phyloP scores from a whole-genome alignment of 1,139 yeast species.

The Candida frijolesensis region DNA sequence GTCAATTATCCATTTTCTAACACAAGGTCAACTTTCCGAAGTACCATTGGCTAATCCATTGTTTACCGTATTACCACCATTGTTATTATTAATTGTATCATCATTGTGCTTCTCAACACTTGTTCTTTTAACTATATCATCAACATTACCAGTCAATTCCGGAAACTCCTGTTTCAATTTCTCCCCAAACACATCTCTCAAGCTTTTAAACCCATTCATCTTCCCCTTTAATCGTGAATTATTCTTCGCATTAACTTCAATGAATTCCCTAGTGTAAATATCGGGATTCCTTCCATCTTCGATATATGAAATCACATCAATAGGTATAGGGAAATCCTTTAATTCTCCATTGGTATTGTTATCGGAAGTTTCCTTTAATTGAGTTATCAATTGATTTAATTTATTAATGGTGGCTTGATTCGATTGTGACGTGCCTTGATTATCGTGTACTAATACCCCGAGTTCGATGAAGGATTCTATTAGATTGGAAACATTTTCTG shows the following conservation, averaged over 20 bases:
- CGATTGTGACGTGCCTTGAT: slow-evolving; percentile 72
- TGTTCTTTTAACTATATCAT: slow-evolving; percentile 36
- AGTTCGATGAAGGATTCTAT: slow-evolving; percentile 87
- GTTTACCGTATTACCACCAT: not conserved
- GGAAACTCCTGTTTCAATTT: slow-evolving; percentile 80
- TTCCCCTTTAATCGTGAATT: slow-evolving; percentile 89
- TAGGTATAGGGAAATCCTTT: slow-evolving; percentile 57
- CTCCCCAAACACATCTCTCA: slow-evolving; percentile 66
- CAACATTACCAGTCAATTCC: slow-evolving; percentile 50
- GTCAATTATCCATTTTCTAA: too few species aligned
- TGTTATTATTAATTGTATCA: not conserved
- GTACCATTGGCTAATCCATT: slow-evolving; percentile 2
- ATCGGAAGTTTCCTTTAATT: slow-evolving; percentile 27
- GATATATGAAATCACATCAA: slow-evolving; percentile 79
- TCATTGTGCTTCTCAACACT: not conserved
- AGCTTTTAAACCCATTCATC: slow-evolving; percentile 58
- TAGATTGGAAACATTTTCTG: slow-evolving; percentile 64
- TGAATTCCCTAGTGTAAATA: slow-evolving; percentile 93
- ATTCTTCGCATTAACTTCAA: slow-evolving; percentile 85
- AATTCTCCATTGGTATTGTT: slow-evolving; percentile 15
- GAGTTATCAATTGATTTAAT: slow-evolving; percentile 42
- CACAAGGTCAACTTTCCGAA: not conserved
- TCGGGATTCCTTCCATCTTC: slow-evolving; percentile 98
- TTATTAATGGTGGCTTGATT: slow-evolving; percentile 46
- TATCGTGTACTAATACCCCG: slow-evolving; percentile 91